Evolutionary conservation across 1,284 basidiomycete species (phyloP).

Genomic region (Neotropicomus parvogracilis): DNA sequence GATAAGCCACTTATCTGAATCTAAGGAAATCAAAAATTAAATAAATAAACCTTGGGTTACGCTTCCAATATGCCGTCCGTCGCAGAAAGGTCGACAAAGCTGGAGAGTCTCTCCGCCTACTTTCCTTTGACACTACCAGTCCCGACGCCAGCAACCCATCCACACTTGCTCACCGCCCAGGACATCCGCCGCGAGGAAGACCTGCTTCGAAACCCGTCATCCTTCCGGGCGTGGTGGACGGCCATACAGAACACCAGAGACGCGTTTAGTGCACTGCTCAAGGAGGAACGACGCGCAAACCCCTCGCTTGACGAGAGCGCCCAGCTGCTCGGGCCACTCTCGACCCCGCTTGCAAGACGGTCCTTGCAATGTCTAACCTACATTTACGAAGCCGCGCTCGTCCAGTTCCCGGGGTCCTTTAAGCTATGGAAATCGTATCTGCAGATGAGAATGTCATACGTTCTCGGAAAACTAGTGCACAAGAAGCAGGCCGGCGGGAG

Average conservation of each 20-base stretch:
- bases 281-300: slow-evolving; percentile 45
- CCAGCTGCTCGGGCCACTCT: slow-evolving; percentile 67
- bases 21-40: slow-evolving; percentile 4
- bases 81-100: slow-evolving; percentile 40
- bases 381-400: slow-evolving; percentile 90
- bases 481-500: slow-evolving; percentile 78
- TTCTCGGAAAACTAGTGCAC: slow-evolving; percentile 71
- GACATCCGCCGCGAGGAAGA: slow-evolving; percentile 94
- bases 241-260: slow-evolving; percentile 82
- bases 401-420: slow-evolving; percentile 86
- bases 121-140: slow-evolving; percentile 86
- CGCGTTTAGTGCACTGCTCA: slow-evolving; percentile 53
- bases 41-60: neutral
- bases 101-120: slow-evolving; percentile 52
- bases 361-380: slow-evolving; percentile 83
- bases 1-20: slow-evolving; percentile 11
- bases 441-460: slow-evolving; percentile 77
- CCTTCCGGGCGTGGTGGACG: slow-evolving; percentile 89
- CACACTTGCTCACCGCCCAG: slow-evolving; percentile 68
- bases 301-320: slow-evolving; percentile 47
- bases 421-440: slow-evolving; percentile 96
- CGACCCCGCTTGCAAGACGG: slow-evolving; percentile 67
- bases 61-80: slow-evolving; percentile 51
- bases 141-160: slow-evolving; percentile 77
- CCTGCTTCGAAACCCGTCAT: slow-evolving; percentile 87